These are phyloP conservation scores for Notholithocarpus densiflorus DNA, from an alignment of 306 rosid species.

Conservation along the genomic window DNA sequence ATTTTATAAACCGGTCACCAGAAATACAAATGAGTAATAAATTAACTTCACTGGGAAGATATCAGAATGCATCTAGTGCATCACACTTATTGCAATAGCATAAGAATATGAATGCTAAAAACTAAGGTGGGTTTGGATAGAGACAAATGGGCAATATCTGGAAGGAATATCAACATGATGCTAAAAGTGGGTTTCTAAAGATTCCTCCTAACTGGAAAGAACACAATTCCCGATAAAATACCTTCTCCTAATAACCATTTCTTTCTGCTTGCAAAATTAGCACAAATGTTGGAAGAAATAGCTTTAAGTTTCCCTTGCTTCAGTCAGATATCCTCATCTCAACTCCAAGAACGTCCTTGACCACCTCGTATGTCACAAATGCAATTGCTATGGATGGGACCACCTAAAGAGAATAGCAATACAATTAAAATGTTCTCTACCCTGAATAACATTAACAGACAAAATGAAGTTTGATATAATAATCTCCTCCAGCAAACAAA, in stretches of 20 bases:
- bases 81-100: conserved; percentile 15
- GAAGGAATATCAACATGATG: conserved; percentile 4
- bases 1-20: neutral
- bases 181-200: conserved; percentile 13
- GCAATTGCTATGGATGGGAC: conserved; percentile 80
- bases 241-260: conserved; percentile 19
- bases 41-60: conserved; percentile 4
- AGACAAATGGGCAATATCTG: conserved; percentile 2
- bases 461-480: neutral
- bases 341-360: conserved; percentile 65
- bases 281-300: neutral
- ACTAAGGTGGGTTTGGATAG: neutral
- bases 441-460: neutral
- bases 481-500: neutral
- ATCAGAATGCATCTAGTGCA: neutral
- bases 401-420: conserved; percentile 39
- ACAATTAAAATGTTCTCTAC: neutral
- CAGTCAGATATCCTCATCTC: conserved; percentile 63
- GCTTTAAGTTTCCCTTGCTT: conserved; percentile 20
- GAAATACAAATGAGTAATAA: neutral
- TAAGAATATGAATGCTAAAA: conserved; percentile 17
- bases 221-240: conserved; percentile 2
- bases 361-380: conserved; percentile 60
- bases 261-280: conserved; percentile 1
- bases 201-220: conserved; percentile 2